Evolutionary conservation across 495 filamentous ascomycete genomes (phyloP), one percentile per base, ranked within the genome.

Genomic region (Neurospora sp.): DNA sequence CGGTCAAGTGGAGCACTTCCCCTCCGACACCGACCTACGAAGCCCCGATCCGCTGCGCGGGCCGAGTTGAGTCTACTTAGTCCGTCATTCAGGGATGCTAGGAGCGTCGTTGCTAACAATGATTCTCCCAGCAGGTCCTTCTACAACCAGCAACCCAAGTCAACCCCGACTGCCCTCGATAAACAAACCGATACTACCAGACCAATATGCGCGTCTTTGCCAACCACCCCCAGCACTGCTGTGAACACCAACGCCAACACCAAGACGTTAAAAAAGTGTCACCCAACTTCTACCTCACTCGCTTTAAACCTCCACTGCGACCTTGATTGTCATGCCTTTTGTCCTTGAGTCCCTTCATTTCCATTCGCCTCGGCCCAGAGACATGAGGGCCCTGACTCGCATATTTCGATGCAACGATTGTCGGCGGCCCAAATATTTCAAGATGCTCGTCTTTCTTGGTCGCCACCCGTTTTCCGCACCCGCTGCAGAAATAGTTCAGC

Each of bases 381-480:
- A 4, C 40, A 43, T n/a, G 15, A 43, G 40, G 40, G 17, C 42
- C 42, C n/a, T 2, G 19, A 48, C 24, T 73, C 17, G 37, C 37
- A 74, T 45, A 17, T 4, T 36, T 36, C 37, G 76, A 78, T 43
- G 74, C 74, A 54, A 77, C 76, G 17, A 69, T n/a, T n/a, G n/a
- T n/a, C n/a, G n/a, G n/a, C n/a, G n/a, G n/a, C n/a, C n/a, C n/a
- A n/a, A n/a, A n/a, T n/a, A 78, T 69, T 13, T 77, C 69, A 3
- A 13, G 10, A 0, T 76, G 77, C 34, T 73, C 71, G 21, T 80
- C 74, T 15, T 70, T 38, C 24, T 77, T 72, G 34, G 42, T 76
- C 34, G 80, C 81, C 0, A 83, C 73, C 17, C 75, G 73, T 6
- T 70, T 77, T 17, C 75, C 42, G 75, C 81, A 83, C 19, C 69